A percentile compares a stretch with the other conserved stretches of the same genome.
These are phyloP conservation scores for Hyphopichia khmerensis DNA, from an alignment of 1,139 yeast genomes.

Conservation along the genomic window DNA sequence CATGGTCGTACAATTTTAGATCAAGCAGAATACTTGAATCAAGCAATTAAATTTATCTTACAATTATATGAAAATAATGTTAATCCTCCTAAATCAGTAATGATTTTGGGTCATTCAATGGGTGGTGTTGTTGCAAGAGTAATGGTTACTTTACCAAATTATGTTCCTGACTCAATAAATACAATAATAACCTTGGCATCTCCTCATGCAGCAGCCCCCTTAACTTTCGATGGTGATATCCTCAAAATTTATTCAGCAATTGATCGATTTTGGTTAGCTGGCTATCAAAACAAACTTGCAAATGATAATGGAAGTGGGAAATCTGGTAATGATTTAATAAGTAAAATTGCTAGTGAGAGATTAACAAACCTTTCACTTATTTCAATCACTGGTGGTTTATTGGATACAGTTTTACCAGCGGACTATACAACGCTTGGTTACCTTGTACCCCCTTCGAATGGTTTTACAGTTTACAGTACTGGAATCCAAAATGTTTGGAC, in stretches of 20 bases:
- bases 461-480: conserved; percentile 80
- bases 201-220: conserved; percentile 92
- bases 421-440: conserved; percentile 83
- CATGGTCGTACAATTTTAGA: conserved; percentile 92
- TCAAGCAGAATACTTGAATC: conserved; percentile 91
- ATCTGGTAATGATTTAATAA: conserved; percentile 13
- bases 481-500: conserved; percentile 94
- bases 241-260: conserved; percentile 69
- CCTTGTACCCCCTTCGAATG: conserved; percentile 69
- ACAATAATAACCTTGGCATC: conserved; percentile 86
- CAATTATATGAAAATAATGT: conserved; percentile 50
- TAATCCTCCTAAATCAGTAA: conserved; percentile 65
- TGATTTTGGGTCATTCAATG: conserved; percentile 91
- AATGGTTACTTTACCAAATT: conserved; percentile 77
- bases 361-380: conserved; percentile 53
- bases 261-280: conserved; percentile 79
- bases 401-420: conserved; percentile 85
- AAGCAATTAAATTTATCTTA: conserved; percentile 76
- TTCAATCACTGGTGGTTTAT: conserved; percentile 90
- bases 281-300: conserved; percentile 30
- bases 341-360: conserved; percentile 35
- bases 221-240: conserved; percentile 92
- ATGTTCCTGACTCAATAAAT: conserved; percentile 67
- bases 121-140: conserved; percentile 92
- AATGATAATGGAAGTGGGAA: conserved; percentile 2